Conservation (phyloP, 306 rosid genomes). For the Prunus mongolica region DNA sequence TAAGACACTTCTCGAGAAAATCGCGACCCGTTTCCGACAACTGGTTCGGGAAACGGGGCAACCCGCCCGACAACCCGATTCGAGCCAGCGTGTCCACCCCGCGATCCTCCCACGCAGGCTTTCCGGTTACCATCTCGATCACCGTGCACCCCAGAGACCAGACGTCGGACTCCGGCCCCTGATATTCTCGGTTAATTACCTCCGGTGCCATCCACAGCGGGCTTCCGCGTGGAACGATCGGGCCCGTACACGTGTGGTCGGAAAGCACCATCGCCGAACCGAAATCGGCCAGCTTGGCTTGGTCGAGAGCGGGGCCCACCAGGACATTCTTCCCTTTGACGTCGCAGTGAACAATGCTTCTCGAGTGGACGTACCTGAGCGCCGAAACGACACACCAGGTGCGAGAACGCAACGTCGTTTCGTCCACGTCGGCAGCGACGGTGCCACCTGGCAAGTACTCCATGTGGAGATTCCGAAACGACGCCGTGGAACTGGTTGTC, state of each 20-base stretch:
- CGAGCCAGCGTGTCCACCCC: slow-evolving; percentile 55
- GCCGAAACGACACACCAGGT: slow-evolving; percentile 71
- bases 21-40: slow-evolving; percentile 62
- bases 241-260: background rate
- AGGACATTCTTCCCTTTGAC: slow-evolving; percentile 75
- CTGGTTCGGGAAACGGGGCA: slow-evolving; percentile 50
- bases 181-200: slow-evolving; percentile 64
- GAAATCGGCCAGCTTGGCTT: slow-evolving; percentile 70
- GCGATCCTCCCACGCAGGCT: slow-evolving; percentile 64
- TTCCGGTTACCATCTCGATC: slow-evolving; percentile 79
- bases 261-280: slow-evolving; percentile 51
- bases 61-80: slow-evolving; percentile 51
- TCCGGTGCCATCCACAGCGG: slow-evolving; percentile 99
- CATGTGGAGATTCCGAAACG: slow-evolving; percentile 62
- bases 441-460: slow-evolving; percentile 90
- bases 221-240: slow-evolving; percentile 59
- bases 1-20: slow-evolving; percentile 63
- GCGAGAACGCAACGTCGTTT: slow-evolving; percentile 40
- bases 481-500: slow-evolving; percentile 13
- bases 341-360: slow-evolving; percentile 76
- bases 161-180: slow-evolving; percentile 80
- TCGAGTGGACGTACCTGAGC: slow-evolving; percentile 48
- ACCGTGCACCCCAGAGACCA: slow-evolving; percentile 95
- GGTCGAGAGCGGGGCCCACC: slow-evolving; percentile 21
- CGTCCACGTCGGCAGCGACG: slow-evolving; percentile 50